phyloP scores from a whole-genome alignment of 2,329 filamentous ascomycete species.

The Hypoxylon sp. region DNA sequence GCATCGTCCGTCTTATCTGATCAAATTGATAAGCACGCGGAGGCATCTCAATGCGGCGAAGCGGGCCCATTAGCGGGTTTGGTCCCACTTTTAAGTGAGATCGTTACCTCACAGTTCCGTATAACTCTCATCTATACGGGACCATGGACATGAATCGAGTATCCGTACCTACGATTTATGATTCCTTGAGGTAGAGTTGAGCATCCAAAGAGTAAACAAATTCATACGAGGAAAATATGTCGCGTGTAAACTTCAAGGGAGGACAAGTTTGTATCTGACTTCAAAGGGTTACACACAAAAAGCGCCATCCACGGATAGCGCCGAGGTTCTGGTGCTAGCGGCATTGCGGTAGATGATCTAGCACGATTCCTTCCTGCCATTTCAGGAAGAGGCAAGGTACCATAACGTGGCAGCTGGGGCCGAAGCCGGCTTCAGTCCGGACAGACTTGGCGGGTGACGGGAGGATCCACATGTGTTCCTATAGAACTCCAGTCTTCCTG shows the following conservation, averaged over 20 bases:
- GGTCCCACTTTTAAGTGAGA: not conserved
- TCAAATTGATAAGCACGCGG: conserved; percentile 1
- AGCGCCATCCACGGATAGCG: not conserved
- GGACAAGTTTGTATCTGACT: not conserved
- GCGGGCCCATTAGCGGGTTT: not conserved
- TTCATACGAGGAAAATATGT: not conserved
- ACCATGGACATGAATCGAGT: not conserved
- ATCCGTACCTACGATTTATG: not conserved
- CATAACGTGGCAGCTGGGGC: conserved; percentile 7
- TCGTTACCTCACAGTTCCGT: conserved; percentile 1
- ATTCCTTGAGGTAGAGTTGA: not conserved
- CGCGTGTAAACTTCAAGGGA: not conserved
- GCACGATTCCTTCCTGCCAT: not conserved
- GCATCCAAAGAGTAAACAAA: not conserved
- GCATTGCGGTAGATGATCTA: conserved; percentile 6
- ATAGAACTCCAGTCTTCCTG: conserved; percentile 14
- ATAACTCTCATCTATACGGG: not conserved
- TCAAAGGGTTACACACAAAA: not conserved
- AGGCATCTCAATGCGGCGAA: not conserved
- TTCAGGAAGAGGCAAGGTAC: conserved; percentile 6
- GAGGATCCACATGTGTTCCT: conserved; percentile 15
- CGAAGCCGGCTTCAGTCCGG: conserved; percentile 31
- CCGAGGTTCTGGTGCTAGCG: conserved; percentile 5
- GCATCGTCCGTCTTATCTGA: conserved; percentile 16
- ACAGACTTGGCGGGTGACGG: conserved; percentile 7